Conservation (phyloP, 2,329 filamentous ascomycete species). For the Diaporthe destruens region DNA sequence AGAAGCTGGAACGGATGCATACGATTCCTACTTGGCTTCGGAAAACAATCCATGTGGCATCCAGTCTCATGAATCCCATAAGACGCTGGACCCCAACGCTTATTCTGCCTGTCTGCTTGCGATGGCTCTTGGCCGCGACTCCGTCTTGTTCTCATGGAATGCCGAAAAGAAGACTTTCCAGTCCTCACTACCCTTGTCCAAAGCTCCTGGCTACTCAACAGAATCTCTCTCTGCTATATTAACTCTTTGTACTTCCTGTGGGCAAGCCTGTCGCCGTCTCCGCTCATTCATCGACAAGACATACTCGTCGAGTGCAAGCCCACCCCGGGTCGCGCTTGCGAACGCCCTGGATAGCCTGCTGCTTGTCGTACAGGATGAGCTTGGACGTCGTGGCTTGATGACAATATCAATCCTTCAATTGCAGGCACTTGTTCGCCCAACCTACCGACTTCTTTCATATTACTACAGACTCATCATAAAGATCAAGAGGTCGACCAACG, state of each 20-base stretch:
- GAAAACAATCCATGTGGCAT: slow-evolving; percentile 56
- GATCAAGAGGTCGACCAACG: slow-evolving; percentile 59
- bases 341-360: slow-evolving; percentile 63
- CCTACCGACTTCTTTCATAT: slow-evolving; percentile 63
- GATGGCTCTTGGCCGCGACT: slow-evolving; percentile 78
- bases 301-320: slow-evolving; percentile 58
- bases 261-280: slow-evolving; percentile 61
- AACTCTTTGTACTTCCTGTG: slow-evolving; percentile 60
- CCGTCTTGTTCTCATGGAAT: slow-evolving; percentile 76
- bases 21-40: slow-evolving; percentile 71
- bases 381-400: slow-evolving; percentile 57
- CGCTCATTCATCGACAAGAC: slow-evolving; percentile 60
- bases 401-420: slow-evolving; percentile 66
- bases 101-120: slow-evolving; percentile 72
- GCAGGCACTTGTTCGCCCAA: slow-evolving; percentile 61
- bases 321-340: slow-evolving; percentile 65
- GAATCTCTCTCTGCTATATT: slow-evolving; percentile 62
- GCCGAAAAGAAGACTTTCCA: slow-evolving; percentile 65
- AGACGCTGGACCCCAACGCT: slow-evolving; percentile 60
- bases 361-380: slow-evolving; percentile 61
- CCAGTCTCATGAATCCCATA: slow-evolving; percentile 52
- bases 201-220: slow-evolving; percentile 69
- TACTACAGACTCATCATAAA: slow-evolving; percentile 64
- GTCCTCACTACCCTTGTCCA: slow-evolving; percentile 59
- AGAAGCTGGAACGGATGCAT: slow-evolving; percentile 74